phyloP scores from a whole-genome alignment of 2,329 filamentous ascomycete species.

The Cladophialophora psammophila region DNA sequence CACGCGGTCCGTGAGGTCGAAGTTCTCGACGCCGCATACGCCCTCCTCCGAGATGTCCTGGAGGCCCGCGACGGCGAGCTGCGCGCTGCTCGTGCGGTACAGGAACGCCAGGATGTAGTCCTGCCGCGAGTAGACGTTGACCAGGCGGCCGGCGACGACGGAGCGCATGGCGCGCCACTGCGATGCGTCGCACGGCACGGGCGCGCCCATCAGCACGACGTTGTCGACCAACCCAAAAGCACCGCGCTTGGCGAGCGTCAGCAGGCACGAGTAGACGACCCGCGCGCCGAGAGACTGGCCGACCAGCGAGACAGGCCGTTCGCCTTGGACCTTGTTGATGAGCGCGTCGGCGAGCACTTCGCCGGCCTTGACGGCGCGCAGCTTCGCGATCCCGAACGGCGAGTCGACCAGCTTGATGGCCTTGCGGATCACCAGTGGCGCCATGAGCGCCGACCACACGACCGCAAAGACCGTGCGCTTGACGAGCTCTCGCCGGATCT shows the following conservation, averaged over 20 bases:
- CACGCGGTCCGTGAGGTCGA: slow-evolving; percentile 60
- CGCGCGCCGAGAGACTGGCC: slow-evolving; percentile 77
- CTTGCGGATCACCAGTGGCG: slow-evolving; percentile 66
- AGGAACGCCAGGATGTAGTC: slow-evolving; percentile 82
- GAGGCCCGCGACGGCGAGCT: slow-evolving; percentile 77
- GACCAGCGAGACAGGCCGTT: slow-evolving; percentile 74
- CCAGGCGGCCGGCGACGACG: slow-evolving; percentile 75
- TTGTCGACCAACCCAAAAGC: slow-evolving; percentile 80
- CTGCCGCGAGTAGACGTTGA: slow-evolving; percentile 81
- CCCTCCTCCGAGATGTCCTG: slow-evolving; percentile 65
- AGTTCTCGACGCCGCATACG: slow-evolving; percentile 69
- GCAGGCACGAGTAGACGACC: slow-evolving; percentile 77
- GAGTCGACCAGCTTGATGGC: slow-evolving; percentile 72
- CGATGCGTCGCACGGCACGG: slow-evolving; percentile 68
- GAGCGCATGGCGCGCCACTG: slow-evolving; percentile 75
- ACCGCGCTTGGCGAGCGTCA: slow-evolving; percentile 72
- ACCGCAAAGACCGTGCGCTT: slow-evolving; percentile 69
- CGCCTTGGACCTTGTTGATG: slow-evolving; percentile 75
- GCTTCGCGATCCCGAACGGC: slow-evolving; percentile 73
- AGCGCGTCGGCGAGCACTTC: slow-evolving; percentile 75
- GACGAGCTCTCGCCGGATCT: slow-evolving; percentile 74
- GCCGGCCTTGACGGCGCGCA: slow-evolving; percentile 75
- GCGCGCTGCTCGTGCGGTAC: slow-evolving; percentile 78
- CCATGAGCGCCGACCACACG: slow-evolving; percentile 56
- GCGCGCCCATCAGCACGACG: slow-evolving; percentile 76